Evolutionary conservation across 768 basidiomycete species (phyloP).

Genomic region (Aureoboletus auriporus): DNA sequence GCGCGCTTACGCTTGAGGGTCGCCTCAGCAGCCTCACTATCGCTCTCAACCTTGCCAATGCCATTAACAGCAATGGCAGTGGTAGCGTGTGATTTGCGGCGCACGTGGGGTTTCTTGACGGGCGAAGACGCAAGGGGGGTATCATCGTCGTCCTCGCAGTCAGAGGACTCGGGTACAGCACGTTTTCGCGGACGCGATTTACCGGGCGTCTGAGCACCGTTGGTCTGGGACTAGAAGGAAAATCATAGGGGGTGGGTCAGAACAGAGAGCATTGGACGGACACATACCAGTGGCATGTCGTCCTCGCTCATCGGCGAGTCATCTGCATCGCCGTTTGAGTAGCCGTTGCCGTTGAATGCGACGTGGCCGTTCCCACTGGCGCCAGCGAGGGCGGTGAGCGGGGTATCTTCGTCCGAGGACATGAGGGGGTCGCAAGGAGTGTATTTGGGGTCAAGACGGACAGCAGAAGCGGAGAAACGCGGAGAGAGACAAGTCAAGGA

Average conservation of each 20-base stretch:
- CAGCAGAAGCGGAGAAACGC: constrained; percentile 22
- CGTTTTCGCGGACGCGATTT: constrained; percentile 46
- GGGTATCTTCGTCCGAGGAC: constrained; percentile 58
- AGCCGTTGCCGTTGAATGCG: constrained; percentile 43
- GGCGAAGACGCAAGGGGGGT: constrained; percentile 71
- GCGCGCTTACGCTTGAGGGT: constrained; percentile 42
- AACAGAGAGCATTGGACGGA: not conserved
- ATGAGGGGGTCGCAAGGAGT: constrained; percentile 34
- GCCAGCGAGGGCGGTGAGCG: constrained; percentile 39
- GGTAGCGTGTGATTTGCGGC: constrained; percentile 38
- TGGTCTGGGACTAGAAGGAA: constrained; percentile 49
- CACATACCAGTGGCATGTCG: constrained; percentile 66
- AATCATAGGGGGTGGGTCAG: constrained; percentile 20
- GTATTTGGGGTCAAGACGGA: not conserved
- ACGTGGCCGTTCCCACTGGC: constrained; percentile 41
- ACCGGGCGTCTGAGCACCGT: constrained; percentile 38
- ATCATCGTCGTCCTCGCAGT: constrained; percentile 67
- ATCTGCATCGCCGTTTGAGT: constrained; percentile 34
- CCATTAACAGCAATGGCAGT: constrained; percentile 35
- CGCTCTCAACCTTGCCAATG: constrained; percentile 28
- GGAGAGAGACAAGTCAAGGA: constrained; percentile 29
- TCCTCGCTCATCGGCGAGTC: constrained; percentile 62
- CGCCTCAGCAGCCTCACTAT: constrained; percentile 42
- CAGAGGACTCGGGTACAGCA: constrained; percentile 46
- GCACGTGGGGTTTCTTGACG: constrained; percentile 43